A percentile compares a stretch with the other conserved stretches of the same genome.
phyloP scores from a whole-genome alignment of 1,139 yeast species.

The Candida sojae region DNA sequence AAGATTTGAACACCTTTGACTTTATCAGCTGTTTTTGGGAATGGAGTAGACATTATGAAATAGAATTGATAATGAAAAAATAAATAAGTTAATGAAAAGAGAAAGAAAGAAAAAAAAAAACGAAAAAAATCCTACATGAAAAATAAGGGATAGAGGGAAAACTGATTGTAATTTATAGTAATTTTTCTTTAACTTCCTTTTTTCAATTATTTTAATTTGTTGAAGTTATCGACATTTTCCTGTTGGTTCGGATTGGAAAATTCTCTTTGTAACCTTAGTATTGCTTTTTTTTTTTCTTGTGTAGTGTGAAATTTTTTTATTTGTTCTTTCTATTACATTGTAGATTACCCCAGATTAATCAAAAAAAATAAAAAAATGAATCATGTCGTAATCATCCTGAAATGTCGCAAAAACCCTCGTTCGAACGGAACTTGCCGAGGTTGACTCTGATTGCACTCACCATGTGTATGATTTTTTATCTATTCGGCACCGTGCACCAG shows the following conservation, averaged over 20 bases:
- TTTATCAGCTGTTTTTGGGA: constrained; percentile 52
- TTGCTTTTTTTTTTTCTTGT: background rate
- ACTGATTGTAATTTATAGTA: constrained; percentile 6
- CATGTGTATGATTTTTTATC: background rate
- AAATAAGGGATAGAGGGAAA: background rate
- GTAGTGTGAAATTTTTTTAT: constrained; percentile 2
- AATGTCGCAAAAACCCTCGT: background rate
- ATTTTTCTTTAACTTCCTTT: background rate
- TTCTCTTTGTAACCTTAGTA: too few species aligned
- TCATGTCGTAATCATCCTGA: constrained; percentile 2
- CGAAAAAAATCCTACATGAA: background rate
- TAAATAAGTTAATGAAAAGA: background rate
- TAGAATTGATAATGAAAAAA: constrained; percentile 1
- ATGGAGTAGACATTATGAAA: constrained; percentile 45
- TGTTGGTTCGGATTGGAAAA: background rate
- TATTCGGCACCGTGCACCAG: background rate
- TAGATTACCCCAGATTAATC: constrained; percentile 4
- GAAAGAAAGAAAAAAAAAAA: background rate
- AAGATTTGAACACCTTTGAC: constrained; percentile 66
- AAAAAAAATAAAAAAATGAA: background rate
- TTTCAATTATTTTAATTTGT: background rate
- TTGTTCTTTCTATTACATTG: too few species aligned
- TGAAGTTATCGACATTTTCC: background rate
- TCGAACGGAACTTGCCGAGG: constrained; percentile 1
- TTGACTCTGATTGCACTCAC: background rate